These are phyloP conservation scores for Leccinellum albellum DNA, from an alignment of 768 basidiomycete genomes.

Conservation along the genomic window DNA sequence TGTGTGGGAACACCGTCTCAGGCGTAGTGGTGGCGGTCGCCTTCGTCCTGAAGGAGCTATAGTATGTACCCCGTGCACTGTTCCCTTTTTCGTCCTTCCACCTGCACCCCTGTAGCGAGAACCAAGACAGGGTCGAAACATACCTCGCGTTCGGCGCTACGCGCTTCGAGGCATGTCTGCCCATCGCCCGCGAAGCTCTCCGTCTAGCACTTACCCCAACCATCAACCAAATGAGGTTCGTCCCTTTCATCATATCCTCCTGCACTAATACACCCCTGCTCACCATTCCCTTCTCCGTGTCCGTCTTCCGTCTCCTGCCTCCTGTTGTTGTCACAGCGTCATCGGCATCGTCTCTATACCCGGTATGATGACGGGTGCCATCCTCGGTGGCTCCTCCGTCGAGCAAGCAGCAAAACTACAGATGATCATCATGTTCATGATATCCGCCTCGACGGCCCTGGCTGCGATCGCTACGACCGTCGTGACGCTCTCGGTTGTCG, in stretches of 20 bases:
- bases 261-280: background rate
- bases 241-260: background rate
- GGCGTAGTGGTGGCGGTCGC: slow-evolving; percentile 68
- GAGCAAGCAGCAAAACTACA: slow-evolving; percentile 83
- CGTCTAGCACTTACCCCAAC: slow-evolving; percentile 75
- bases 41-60: slow-evolving; percentile 71
- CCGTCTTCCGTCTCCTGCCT: background rate
- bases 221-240: slow-evolving; percentile 82
- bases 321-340: slow-evolving; percentile 40
- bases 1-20: slow-evolving; percentile 76
- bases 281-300: background rate
- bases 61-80: slow-evolving; percentile 40
- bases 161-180: slow-evolving; percentile 77
- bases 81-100: background rate
- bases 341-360: slow-evolving; percentile 77
- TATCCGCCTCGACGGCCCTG: slow-evolving; percentile 71
- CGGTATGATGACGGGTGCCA: slow-evolving; percentile 91
- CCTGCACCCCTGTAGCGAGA: slow-evolving; percentile 49
- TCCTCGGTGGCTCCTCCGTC: slow-evolving; percentile 81
- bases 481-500: slow-evolving; percentile 54
- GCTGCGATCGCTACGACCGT: slow-evolving; percentile 63
- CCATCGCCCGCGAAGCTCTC: slow-evolving; percentile 76
- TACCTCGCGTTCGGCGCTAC: slow-evolving; percentile 85
- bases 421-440: slow-evolving; percentile 96
- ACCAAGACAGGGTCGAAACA: slow-evolving; percentile 79